These are phyloP conservation scores for Alternaria alternata DNA, from an alignment of 2,329 filamentous ascomycete genomes.

Conservation along the genomic window DNA sequence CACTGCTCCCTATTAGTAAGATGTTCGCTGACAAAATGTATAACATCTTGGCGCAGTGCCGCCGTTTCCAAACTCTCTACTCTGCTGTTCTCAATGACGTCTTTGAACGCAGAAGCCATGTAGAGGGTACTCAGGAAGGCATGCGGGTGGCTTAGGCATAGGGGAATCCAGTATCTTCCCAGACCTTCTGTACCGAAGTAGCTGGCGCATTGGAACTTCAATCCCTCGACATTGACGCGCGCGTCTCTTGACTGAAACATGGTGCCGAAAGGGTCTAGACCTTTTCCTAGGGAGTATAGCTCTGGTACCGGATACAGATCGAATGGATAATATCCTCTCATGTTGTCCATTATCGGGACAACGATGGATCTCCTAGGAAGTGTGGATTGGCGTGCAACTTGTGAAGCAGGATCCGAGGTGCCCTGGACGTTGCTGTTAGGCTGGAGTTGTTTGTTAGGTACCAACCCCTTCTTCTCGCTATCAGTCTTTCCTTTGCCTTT, in stretches of 20 bases:
- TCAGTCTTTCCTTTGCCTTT: slow-evolving; percentile 2
- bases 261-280: slow-evolving; percentile 46
- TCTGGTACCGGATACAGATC: slow-evolving; percentile 23
- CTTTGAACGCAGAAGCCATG: slow-evolving; percentile 45
- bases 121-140: slow-evolving; percentile 50
- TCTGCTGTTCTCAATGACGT: slow-evolving; percentile 34
- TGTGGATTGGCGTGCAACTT: slow-evolving; percentile 22
- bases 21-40: slow-evolving; percentile 40
- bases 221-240: slow-evolving; percentile 39
- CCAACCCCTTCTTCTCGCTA: slow-evolving; percentile 8
- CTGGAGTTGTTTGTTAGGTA: slow-evolving; percentile 12
- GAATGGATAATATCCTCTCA: slow-evolving; percentile 27
- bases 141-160: slow-evolving; percentile 42
- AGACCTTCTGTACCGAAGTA: slow-evolving; percentile 47
- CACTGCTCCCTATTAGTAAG: slow-evolving; percentile 31
- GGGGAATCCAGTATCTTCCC: slow-evolving; percentile 46
- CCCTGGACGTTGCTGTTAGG: slow-evolving; percentile 6
- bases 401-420: slow-evolving; percentile 10
- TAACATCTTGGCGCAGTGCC: slow-evolving; percentile 46
- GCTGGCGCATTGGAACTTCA: slow-evolving; percentile 47
- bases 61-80: slow-evolving; percentile 43
- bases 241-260: slow-evolving; percentile 45
- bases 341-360: slow-evolving; percentile 21
- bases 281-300: slow-evolving; percentile 40
- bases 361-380: slow-evolving; percentile 35